Base-by-base conservation (phyloP, 352 stramenopile genomes). In the Pythium monospermum region DNA sequence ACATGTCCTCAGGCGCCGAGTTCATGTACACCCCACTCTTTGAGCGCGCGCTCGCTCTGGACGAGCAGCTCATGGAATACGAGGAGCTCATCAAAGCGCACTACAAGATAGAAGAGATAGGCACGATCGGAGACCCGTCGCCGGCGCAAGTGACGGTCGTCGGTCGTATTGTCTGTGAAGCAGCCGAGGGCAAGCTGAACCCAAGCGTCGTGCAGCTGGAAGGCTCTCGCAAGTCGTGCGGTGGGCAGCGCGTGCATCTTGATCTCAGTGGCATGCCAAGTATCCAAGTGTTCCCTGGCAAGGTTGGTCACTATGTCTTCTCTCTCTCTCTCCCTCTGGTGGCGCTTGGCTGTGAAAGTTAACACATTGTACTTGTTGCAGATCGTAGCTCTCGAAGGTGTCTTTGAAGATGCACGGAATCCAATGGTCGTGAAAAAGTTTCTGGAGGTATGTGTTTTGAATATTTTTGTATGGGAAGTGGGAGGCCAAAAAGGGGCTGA, bases 21-120 rank as follows among this genome's bases (percentile, higher is more conserved):
- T 94, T 88, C 61, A 94, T 94, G 83, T 94, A 92, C 66, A 92
- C 83, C 10, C 79, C 83, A 26, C 68, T 81, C 31, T 88, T 88
- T 47, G 69, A 92, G 23, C 73, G 81, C 38, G 81, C 81, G 10
- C 68, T 91, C 43, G 78, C 79, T 18, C 45, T 94, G 37, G 83
- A 94, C 47, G 71, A 88, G 18, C 79, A 91, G 31, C 67, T 94
- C 40, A 59, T 73, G 2, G 76, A 88, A 49, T 91, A 90, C 42
- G 79, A 91, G 37, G 70, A 87, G 54, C 64, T 87, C 5, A 62
- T 91, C 7, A 89, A 84, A 50, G 45, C 67, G 6, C 74, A 78
- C 22, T 81, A 78, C 45, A 71, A 83, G 30, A 30, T 91, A 1
- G 69, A 87, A 39, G 64, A 85, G 23, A 64, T 89, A 1, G 72